Base-by-base conservation (phyloP, 495 filamentous ascomycete species). In the Podospora comata region DNA sequence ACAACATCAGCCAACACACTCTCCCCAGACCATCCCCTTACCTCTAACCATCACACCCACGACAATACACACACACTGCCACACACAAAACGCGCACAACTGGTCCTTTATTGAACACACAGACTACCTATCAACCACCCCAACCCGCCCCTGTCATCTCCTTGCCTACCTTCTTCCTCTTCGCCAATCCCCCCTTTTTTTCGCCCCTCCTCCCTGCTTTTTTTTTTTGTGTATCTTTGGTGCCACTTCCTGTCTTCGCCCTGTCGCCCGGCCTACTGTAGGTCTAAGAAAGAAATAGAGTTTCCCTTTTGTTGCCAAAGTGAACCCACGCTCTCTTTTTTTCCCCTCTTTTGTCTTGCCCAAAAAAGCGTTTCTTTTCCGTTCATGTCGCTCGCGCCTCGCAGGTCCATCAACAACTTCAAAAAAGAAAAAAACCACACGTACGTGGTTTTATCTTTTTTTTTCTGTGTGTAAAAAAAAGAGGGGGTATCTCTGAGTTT, bases 401-500 rank as follows among this genome's bases (percentile, higher is more conserved):
- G 55, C 55, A 58, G 55, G 55, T 58, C 55, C 55, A 15, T 58
- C 39, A 48, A 48, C 39, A 48, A 32, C 30, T 4, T 32, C 4
- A 32, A 32, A 32, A 32, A 32, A 7, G 7, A 32, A 32, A 56
- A 20, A 5, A 58, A 19, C 1, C 55, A 58, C 15, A 56, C n/a
- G 55, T 58, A 20, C 55, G 55, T 19, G n/a, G 55, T 58, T 57
- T 57, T 57, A n/a, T 23, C 4, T 19, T 56, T 13, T 56, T 56
- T 56, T 56, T 56, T 20, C 4, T 18, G 54, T 23, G 53, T 56
- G 23, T 23, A 23, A 23, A 56, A 18, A 19, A 58, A 58, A 58
- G 23, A 58, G 55, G 55, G 55, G 55, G 55, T 58, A 58, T 58
- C 55, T 58, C 55, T 58, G 55, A 20, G n/a, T 58, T 26, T 9